phyloP scores from a whole-genome alignment of 345 rosid genomes.

The Eutrema yunnanense region DNA sequence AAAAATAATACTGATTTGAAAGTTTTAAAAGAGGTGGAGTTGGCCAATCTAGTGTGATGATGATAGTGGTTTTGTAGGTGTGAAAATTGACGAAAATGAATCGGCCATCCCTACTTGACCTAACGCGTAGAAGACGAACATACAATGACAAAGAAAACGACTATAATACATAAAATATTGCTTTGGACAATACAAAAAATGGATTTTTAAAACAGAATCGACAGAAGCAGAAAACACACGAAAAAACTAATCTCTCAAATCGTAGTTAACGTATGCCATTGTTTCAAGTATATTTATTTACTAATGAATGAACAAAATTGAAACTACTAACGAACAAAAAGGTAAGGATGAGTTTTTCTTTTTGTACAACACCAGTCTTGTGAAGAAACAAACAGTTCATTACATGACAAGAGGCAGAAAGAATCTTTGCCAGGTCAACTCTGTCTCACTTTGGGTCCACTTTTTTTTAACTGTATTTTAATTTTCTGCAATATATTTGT shows the following conservation, averaged over 20 bases:
- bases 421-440: constrained; percentile 11
- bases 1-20: neutral
- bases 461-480: neutral
- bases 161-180: neutral
- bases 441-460: neutral
- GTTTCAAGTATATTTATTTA: neutral
- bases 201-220: neutral
- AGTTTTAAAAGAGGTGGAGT: neutral
- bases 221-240: neutral
- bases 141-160: constrained; percentile 6
- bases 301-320: neutral
- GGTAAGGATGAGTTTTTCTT: neutral
- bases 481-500: neutral
- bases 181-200: neutral
- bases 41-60: constrained; percentile 15
- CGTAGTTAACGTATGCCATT: neutral
- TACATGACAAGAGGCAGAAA: neutral
- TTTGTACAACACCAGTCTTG: neutral
- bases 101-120: constrained; percentile 13
- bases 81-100: constrained; percentile 7
- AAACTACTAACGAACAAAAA: neutral
- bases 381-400: neutral
- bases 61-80: constrained; percentile 11
- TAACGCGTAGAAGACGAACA: constrained; percentile 16
- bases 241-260: neutral